Base-by-base conservation (phyloP, 805 yeast species). In the Ogataea philodendri region DNA sequence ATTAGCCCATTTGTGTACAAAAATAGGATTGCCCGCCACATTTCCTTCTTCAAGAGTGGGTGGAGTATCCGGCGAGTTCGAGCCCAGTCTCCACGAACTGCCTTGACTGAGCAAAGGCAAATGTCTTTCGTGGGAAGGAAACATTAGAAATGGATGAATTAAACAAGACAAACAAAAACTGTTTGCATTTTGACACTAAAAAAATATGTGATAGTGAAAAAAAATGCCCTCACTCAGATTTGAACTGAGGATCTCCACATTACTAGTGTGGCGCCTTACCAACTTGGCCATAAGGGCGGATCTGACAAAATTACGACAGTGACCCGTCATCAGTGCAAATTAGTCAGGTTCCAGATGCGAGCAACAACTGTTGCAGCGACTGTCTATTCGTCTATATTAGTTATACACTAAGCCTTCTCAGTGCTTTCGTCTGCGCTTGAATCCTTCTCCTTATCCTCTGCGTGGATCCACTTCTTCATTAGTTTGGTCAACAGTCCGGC, bases 1-100 rank as follows among this genome's bases (percentile, higher is more conserved):
- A 44, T 78, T 79, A 17, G 74, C 70, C 97, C 97, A 90, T 51
- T 74, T 69, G 57, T 90, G 96, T 5, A 48, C 44, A 19, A 48
- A 22, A 5, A 28, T 14, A 3, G 52, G 52, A 11, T 40, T 30
- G n/a, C 32, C 27, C 6, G 27, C 9, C n/a, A 18, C 11, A n/a
- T 22, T 4, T 7, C 11, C 11, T 9, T 32, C 29, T 8, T 21
- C 32, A n/a, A n/a, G 14, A 9, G 22, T 8, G 14, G 22, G n/a
- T 5, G 14, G 15, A 7, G 21, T 5, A 15, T 39, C 38, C 11
- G 46, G 45, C 15, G 47, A 36, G 15, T 27, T 29, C 17, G 37
- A 42, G 16, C 44, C 30, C 20, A 46, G 34, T 7, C 15, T 27
- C 24, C 22, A 11, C 10, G 31, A 19, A 5, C 27, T 14, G 16